These are phyloP conservation scores for Fusarium penzigii DNA, from an alignment of 2,329 filamentous ascomycete genomes.

Conservation along the genomic window DNA sequence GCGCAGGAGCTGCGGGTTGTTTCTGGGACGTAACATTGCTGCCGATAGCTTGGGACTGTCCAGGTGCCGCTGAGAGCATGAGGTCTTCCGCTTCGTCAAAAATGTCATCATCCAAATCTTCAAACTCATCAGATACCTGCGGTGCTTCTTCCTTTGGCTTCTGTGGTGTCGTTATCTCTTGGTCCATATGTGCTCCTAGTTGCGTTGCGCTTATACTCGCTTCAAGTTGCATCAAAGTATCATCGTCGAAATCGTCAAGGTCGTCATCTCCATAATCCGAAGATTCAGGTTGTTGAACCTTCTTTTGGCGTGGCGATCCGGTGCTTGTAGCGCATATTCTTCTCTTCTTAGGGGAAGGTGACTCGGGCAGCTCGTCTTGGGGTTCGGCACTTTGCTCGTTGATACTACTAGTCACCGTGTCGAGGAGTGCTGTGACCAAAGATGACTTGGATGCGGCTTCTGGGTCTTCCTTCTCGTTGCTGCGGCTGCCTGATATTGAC, in stretches of 20 bases:
- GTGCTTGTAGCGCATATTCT: slow-evolving; percentile 21
- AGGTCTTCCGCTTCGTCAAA: slow-evolving; percentile 48
- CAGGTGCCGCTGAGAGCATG: slow-evolving; percentile 21
- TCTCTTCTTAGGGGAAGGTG: slow-evolving; percentile 48
- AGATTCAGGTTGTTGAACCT: slow-evolving; percentile 14
- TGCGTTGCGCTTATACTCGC: slow-evolving; percentile 40
- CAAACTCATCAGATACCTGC: slow-evolving; percentile 55
- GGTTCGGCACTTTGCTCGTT: slow-evolving; percentile 42
- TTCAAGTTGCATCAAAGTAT: slow-evolving; percentile 57
- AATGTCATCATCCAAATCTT: slow-evolving; percentile 64
- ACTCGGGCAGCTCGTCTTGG: slow-evolving; percentile 34
- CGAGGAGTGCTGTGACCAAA: slow-evolving; percentile 63
- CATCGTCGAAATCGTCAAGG: slow-evolving; percentile 63
- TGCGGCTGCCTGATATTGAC: slow-evolving; percentile 39
- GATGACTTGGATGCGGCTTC: slow-evolving; percentile 57
- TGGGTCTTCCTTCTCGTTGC: slow-evolving; percentile 39
- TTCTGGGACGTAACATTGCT: slow-evolving; percentile 3
- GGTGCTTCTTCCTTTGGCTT: neutral
- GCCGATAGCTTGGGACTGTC: slow-evolving; percentile 16
- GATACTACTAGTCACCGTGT: slow-evolving; percentile 62
- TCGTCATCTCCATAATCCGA: slow-evolving; percentile 59
- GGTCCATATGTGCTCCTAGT: slow-evolving; percentile 12
- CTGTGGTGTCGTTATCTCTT: neutral
- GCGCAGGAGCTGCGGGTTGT: neutral
- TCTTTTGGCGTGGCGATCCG: slow-evolving; percentile 25